These are phyloP conservation scores for Penicillium alfredii DNA, from an alignment of 495 filamentous ascomycete species.

Conservation along the genomic window DNA sequence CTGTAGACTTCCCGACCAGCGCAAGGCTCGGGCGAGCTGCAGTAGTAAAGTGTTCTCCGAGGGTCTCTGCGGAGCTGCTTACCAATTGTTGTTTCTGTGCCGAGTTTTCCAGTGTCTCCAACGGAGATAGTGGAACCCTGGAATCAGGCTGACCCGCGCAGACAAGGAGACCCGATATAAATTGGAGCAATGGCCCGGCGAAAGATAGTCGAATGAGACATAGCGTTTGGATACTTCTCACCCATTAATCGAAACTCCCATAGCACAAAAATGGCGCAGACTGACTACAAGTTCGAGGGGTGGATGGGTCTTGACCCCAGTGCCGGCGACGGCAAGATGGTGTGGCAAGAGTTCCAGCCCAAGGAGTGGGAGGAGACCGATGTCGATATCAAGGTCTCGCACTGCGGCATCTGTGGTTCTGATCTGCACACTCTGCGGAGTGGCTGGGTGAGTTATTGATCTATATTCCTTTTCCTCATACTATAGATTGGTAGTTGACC, in stretches of 20 bases:
- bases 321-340: conserved; percentile 68
- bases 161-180: too few species aligned
- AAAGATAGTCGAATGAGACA: not conserved
- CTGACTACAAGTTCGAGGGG: conserved; percentile 67
- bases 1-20: too few species aligned
- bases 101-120: conserved; percentile 13
- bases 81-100: conserved; percentile 11
- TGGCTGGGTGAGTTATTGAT: conserved; percentile 65
- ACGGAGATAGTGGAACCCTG: not conserved
- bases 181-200: conserved; percentile 7
- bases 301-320: conserved; percentile 65
- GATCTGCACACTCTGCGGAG: conserved; percentile 71
- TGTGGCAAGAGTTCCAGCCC: conserved; percentile 69
- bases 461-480: not conserved
- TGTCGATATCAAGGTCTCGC: conserved; percentile 47
- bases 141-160: too few species aligned
- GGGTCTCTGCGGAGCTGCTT: conserved; percentile 2
- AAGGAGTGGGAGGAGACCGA: conserved; percentile 79
- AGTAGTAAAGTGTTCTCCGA: too few species aligned
- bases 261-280: conserved; percentile 23
- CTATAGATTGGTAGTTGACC: too few species aligned
- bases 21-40: too few species aligned
- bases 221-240: too few species aligned
- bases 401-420: conserved; percentile 44
- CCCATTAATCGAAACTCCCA: too few species aligned